Conservation (phyloP, 805 yeast species). For the Grigorovia transvaalensis region DNA sequence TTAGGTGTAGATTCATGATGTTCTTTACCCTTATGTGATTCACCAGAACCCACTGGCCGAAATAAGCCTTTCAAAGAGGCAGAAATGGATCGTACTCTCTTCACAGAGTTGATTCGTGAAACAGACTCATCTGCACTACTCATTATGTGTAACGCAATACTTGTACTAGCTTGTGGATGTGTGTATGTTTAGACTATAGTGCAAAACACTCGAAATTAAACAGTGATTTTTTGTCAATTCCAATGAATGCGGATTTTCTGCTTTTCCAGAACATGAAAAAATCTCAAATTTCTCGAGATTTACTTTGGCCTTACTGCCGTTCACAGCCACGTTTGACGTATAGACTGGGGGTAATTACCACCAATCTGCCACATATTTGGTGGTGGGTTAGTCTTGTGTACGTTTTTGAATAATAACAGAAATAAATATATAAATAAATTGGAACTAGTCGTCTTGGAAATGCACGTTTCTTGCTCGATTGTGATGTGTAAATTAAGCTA, state of each 20-base stretch:
- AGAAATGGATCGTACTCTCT: slow-evolving; percentile 20
- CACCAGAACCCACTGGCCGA: slow-evolving; percentile 3
- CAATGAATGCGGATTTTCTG: background rate
- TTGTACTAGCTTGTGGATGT: background rate
- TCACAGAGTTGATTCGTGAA: slow-evolving; percentile 6
- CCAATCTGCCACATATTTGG: no score
- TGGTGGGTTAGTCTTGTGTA: no score
- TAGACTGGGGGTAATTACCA: no score
- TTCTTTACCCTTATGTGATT: background rate
- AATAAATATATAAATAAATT: no score
- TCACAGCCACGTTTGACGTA: no score
- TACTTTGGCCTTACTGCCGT: background rate
- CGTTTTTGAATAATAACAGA: background rate
- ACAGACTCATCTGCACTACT: slow-evolving; percentile 35
- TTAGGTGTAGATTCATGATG: background rate
- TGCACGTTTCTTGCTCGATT: no score
- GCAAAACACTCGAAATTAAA: no score
- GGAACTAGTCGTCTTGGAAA: no score
- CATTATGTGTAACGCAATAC: background rate
- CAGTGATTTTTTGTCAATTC: background rate
- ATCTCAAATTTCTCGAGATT: background rate
- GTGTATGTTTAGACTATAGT: background rate
- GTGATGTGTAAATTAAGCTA: no score
- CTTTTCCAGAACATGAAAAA: no score
- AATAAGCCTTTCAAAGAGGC: slow-evolving; percentile 22